phyloP scores from a whole-genome alignment of 2,329 filamentous ascomycete genomes.

The Colletotrichum gloeosporioides region DNA sequence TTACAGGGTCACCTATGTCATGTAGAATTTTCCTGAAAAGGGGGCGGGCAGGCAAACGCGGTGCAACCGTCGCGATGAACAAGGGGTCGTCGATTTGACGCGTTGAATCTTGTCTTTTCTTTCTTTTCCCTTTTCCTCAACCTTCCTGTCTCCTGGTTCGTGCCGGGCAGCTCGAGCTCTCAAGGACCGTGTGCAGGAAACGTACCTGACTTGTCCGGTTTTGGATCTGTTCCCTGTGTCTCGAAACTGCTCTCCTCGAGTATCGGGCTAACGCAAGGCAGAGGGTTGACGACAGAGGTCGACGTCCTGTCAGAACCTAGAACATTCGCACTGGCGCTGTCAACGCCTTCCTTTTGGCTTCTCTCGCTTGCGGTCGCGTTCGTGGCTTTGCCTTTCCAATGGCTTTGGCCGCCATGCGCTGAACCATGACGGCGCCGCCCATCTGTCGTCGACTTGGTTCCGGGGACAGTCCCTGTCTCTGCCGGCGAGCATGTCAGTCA shows the following conservation, averaged over 20 bases:
- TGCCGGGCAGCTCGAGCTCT: neutral
- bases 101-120: neutral
- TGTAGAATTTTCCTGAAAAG: neutral
- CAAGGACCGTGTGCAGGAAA: neutral
- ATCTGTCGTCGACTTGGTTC: neutral
- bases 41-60: conserved; percentile 1
- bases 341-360: neutral
- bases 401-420: neutral
- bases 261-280: conserved; percentile 10
- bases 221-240: conserved; percentile 5
- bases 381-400: neutral
- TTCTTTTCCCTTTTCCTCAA: neutral
- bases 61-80: conserved; percentile 24
- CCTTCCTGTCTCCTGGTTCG: neutral
- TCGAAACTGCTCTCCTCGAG: neutral
- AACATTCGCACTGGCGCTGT: conserved; percentile 10
- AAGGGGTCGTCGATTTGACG: neutral
- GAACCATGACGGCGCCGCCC: neutral
- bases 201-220: conserved; percentile 16
- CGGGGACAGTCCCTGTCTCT: neutral
- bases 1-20: neutral
- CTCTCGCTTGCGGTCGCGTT: neutral
- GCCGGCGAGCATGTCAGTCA: neutral
- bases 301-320: conserved; percentile 7
- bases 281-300: neutral